Evolutionary conservation across 1,284 basidiomycete species (phyloP).

Genomic region (Leccinum pachyderme): DNA sequence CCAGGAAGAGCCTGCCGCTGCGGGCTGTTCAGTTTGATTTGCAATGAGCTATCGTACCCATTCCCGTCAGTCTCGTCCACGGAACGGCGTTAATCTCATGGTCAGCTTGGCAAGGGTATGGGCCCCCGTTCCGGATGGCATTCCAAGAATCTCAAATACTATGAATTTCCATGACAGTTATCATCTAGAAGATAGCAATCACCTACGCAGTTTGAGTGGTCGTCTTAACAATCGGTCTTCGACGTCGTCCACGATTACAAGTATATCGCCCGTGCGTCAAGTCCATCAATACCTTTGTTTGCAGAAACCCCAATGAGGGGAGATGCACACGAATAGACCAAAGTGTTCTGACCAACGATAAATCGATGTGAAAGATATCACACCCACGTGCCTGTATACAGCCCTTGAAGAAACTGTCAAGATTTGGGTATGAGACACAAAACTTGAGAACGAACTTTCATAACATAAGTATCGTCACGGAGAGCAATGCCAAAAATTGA

Average conservation of each 20-base stretch:
- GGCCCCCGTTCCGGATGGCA: neutral
- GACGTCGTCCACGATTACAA: neutral
- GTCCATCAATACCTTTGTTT: neutral
- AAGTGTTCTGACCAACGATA: conserved; percentile 53
- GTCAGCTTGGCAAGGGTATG: neutral
- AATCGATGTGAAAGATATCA: conserved; percentile 53
- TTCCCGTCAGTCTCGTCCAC: too few species aligned
- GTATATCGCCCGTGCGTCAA: neutral
- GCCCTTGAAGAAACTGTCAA: conserved; percentile 34
- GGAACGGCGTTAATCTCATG: neutral
- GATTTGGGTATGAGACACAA: conserved; percentile 37
- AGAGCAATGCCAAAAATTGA: conserved; percentile 1
- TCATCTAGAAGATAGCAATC: neutral
- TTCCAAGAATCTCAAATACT: neutral
- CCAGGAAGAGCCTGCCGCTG: too few species aligned
- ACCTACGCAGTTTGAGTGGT: neutral
- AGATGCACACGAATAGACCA: conserved; percentile 45
- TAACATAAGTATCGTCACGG: neutral
- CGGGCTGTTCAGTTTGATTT: too few species aligned
- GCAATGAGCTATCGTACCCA: too few species aligned
- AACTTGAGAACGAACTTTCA: neutral
- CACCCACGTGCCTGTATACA: conserved; percentile 57
- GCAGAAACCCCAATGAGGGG: conserved; percentile 30
- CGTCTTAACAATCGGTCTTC: neutral
- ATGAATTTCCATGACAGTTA: neutral